phyloP scores from a whole-genome alignment of 2,329 filamentous ascomycete species.

The Botrytis medusae region DNA sequence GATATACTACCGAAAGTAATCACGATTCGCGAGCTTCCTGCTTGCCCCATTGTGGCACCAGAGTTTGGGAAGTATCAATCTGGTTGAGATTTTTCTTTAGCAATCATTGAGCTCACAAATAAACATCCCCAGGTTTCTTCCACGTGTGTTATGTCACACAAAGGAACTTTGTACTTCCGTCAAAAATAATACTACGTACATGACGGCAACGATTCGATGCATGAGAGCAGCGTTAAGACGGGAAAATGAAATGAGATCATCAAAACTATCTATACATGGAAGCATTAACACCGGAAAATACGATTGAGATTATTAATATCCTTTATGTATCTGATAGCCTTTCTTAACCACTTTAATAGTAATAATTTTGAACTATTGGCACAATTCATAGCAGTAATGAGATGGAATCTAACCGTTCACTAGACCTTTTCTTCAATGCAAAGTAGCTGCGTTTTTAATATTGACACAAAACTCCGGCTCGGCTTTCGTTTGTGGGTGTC shows the following conservation, averaged over 20 bases:
- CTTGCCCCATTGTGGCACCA: constrained; percentile 9
- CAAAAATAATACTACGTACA: constrained; percentile 22
- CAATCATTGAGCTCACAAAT: constrained; percentile 30
- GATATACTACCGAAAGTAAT: constrained; percentile 58
- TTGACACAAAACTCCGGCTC: constrained; percentile 11
- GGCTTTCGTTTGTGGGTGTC: neutral
- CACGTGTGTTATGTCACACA: constrained; percentile 31
- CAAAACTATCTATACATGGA: constrained; percentile 6
- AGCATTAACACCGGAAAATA: constrained; percentile 3
- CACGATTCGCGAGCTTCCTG: constrained; percentile 12
- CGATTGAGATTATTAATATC: constrained; percentile 4
- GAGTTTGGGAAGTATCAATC: constrained; percentile 22
- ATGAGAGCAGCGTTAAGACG: constrained; percentile 14
- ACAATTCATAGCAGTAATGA: constrained; percentile 12
- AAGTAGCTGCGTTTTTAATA: constrained; percentile 29
- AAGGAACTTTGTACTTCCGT: constrained; percentile 26
- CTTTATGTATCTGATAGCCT: constrained; percentile 3
- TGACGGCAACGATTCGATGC: constrained; percentile 24
- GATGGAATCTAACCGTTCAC: constrained; percentile 17
- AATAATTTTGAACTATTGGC: constrained; percentile 14
- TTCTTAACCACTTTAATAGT: neutral
- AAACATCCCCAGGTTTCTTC: constrained; percentile 26
- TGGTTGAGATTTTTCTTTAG: constrained; percentile 32
- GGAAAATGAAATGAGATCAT: constrained; percentile 12
- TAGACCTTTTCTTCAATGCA: constrained; percentile 19